Evolutionary conservation across 768 basidiomycete genomes (phyloP), one percentile per base, ranked within the genome.

Genomic region (Suillus cothurnatus): DNA sequence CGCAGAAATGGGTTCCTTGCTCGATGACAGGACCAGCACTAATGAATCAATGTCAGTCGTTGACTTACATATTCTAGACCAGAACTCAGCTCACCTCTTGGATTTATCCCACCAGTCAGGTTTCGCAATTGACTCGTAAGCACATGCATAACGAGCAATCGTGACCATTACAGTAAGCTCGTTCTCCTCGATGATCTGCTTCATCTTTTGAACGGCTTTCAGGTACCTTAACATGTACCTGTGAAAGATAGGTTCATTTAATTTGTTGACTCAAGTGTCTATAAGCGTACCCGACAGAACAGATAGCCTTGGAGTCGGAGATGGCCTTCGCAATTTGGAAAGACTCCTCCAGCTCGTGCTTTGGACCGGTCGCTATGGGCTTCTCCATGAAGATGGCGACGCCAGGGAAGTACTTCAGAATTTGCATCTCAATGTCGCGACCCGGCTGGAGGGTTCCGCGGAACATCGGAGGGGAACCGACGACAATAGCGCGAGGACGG

Each of bases 1-100:
- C 95, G 71, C 94, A 95, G 81, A 98, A 97, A 81, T 99, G 97
- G 17, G 97, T 99, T 56, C 94, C 96, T 80, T 95, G 92, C 77
- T 95, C 94, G 68, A 96, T 81, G 70, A 95, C 83, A 6, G 94
- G 93, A 23, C 93, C 93, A 62, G 86, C 90, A 73, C 92, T 69
- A 21, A n/a, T 64, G 8, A 57, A 68, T 31, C 43, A 67, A 28
- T 23, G 17, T 15, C 6, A 28, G 43, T 67, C 36, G 64, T 28
- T 61, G 26, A 57, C 14, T 55, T 61, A 58, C 41, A 58, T 38
- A 34, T 31, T 31, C 58, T 58, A 66, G 28, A 41, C 11, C 52
- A 50, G 53, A 60, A 53, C 9, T 9, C 34, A 31, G 66, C 69
- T 53, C 61, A 87, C 88, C 90, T 93, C 81, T 87, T 92, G 28